Base-by-base conservation (phyloP, 352 stramenopile species). In the Plasmopara muralis region DNA sequence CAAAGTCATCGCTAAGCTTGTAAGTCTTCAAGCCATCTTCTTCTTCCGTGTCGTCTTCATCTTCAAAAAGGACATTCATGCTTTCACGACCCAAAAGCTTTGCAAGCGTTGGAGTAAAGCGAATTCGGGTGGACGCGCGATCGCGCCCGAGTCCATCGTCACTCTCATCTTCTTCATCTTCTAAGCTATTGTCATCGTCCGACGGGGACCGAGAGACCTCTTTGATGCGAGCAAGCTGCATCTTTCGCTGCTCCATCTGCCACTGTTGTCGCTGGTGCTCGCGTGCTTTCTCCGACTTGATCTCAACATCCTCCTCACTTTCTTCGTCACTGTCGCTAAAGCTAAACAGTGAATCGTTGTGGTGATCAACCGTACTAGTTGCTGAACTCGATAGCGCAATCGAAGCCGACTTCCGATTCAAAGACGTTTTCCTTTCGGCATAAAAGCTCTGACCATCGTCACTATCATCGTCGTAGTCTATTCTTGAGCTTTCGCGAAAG, bases 51-150 rank as follows among this genome's bases (percentile, higher is more conserved):
- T 77, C 53, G 28, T 83, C 72, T 42, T 82, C 74, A 39, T 83
- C 74, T 31, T 85, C 74, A 7, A 85, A 72, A 10, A 85, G 47
- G 5, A 83, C 57, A 55, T 85, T 85, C 46, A 63, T 69, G 51
- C 71, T 83, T 42, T 78, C 59, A 25, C 74, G 74, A 34, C 56
- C 50, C 10, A 85, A 44, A 38, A 85, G 53, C 5, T 60, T 71
- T 29, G 70, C 73, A 47, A 85, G 59, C 14, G 64, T 64, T 45
- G 69, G 58, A 30, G 63, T 72, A 43, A 79, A 70, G 16, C 65
- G 56, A 38, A 83, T 77, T 14, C 71, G 69, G 33, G 71, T 50
- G 2, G 62, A 63, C 37, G 74, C 64, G 15, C 53, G 54, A 31
- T 72, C 69, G 5, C 15, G 43, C 29, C 14, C 43, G n/a, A 78